A percentile compares a stretch with the other conserved stretches of the same genome.
Evolutionary conservation across 805 yeast species (phyloP).

Genomic region (Deakozyma indianensis): DNA sequence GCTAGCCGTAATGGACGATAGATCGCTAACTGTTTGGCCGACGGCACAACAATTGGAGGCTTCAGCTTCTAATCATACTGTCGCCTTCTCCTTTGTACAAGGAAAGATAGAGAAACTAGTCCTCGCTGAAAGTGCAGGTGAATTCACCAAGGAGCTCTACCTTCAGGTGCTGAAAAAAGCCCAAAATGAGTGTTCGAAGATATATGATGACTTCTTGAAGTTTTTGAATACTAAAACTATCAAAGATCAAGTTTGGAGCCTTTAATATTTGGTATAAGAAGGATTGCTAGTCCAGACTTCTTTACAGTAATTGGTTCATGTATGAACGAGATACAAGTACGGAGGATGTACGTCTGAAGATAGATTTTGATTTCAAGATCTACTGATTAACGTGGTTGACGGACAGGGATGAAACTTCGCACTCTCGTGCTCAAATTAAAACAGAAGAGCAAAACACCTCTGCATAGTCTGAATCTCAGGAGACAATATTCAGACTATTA

Average conservation of each 20-base stretch:
- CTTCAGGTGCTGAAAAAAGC: neutral
- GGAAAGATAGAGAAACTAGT: neutral
- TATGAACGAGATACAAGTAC: too few relatives aligned
- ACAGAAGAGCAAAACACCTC: too few relatives aligned
- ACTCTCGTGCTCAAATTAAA: too few relatives aligned
- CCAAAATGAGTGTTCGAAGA: neutral
- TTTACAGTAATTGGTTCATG: too few relatives aligned
- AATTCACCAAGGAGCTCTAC: neutral
- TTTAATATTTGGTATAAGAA: too few relatives aligned
- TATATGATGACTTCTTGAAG: neutral
- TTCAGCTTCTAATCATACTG: conserved; percentile 47
- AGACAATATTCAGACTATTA: too few relatives aligned
- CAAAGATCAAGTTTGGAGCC: neutral
- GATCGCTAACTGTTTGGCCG: conserved; percentile 29
- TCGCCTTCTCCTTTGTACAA: conserved; percentile 29
- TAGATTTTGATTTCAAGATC: too few relatives aligned
- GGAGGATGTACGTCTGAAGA: too few relatives aligned
- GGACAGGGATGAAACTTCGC: too few relatives aligned
- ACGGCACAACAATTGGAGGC: conserved; percentile 26
- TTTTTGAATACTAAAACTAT: neutral
- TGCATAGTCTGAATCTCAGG: too few relatives aligned
- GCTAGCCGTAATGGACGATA: conserved; percentile 24
- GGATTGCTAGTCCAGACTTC: too few relatives aligned
- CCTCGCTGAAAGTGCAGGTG: neutral
- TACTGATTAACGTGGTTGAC: too few relatives aligned